Conservation (phyloP, 2,329 filamentous ascomycete genomes). For the Ophiostoma sp. region DNA sequence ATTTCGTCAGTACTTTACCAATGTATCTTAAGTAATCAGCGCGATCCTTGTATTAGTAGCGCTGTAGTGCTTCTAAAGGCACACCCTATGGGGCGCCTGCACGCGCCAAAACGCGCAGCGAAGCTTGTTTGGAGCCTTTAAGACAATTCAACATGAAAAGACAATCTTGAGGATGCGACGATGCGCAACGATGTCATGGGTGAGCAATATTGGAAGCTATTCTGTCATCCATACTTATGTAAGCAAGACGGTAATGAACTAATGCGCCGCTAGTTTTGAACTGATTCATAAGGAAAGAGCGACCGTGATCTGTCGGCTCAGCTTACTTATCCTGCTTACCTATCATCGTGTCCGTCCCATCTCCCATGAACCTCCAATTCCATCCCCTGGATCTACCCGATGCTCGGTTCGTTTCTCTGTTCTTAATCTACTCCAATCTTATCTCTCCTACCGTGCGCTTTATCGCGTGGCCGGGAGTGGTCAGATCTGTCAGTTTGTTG, state of each 20-base stretch:
- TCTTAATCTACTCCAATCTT: not conserved
- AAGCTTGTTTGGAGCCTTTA: constrained; percentile 4
- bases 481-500: not conserved
- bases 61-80: constrained; percentile 3
- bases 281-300: not conserved
- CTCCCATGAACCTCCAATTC: not conserved
- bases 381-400: constrained; percentile 11
- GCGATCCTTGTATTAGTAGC: not conserved
- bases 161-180: not conserved
- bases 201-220: not conserved
- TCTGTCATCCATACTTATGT: not conserved
- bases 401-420: not conserved
- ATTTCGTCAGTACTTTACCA: constrained; percentile 5
- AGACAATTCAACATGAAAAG: not conserved
- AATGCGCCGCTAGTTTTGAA: not conserved
- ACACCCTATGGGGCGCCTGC: constrained; percentile 2
- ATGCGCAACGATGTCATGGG: not conserved
- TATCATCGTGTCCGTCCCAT: not conserved
- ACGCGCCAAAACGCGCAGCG: not conserved
- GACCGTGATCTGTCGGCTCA: not conserved
- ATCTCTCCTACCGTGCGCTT: constrained; percentile 10
- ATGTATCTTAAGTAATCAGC: not conserved
- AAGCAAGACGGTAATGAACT: not conserved
- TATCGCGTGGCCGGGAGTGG: constrained; percentile 26
- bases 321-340: not conserved